A percentile compares a stretch with the other conserved stretches of the same genome.
Conservation (phyloP, 371 early-diverging fungal genomes). For the Dichotomocladium elegans region DNA sequence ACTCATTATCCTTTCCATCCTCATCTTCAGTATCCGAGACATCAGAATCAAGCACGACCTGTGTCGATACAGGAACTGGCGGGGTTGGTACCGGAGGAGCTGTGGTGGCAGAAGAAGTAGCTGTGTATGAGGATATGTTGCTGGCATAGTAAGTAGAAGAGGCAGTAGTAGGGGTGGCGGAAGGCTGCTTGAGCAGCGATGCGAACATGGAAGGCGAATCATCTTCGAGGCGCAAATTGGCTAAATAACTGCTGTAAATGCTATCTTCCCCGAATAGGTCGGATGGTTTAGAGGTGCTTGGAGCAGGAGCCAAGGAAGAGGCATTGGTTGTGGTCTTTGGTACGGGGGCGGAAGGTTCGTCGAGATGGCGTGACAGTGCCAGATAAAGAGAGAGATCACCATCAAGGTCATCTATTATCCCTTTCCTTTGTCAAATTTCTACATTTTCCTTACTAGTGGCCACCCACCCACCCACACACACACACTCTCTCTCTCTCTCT, state of each 20-base stretch:
- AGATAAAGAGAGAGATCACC: slow-evolving; percentile 33
- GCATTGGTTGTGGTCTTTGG: slow-evolving; percentile 4
- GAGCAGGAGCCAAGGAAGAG: slow-evolving; percentile 3
- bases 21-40: slow-evolving; percentile 32
- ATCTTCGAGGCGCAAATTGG: neutral
- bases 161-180: neutral
- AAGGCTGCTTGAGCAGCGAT: slow-evolving; percentile 8
- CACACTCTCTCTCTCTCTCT: too few relatives aligned
- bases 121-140: neutral
- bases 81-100: neutral
- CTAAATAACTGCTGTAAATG: slow-evolving; percentile 34
- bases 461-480: too few relatives aligned
- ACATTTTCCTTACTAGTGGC: too few relatives aligned
- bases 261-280: slow-evolving; percentile 24
- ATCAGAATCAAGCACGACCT: slow-evolving; percentile 39
- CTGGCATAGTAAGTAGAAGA: neutral
- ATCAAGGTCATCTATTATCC: slow-evolving; percentile 14
- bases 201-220: slow-evolving; percentile 28
- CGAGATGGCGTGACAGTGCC: slow-evolving; percentile 34
- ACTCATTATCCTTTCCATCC: slow-evolving; percentile 10
- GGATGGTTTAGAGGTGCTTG: slow-evolving; percentile 2
- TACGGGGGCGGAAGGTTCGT: slow-evolving; percentile 1
- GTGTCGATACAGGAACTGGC: slow-evolving; percentile 12
- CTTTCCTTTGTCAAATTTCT: too few relatives aligned
- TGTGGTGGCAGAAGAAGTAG: slow-evolving; percentile 1